Conservation (phyloP, 345 rosid species). For the Gossypium longicalyx region DNA sequence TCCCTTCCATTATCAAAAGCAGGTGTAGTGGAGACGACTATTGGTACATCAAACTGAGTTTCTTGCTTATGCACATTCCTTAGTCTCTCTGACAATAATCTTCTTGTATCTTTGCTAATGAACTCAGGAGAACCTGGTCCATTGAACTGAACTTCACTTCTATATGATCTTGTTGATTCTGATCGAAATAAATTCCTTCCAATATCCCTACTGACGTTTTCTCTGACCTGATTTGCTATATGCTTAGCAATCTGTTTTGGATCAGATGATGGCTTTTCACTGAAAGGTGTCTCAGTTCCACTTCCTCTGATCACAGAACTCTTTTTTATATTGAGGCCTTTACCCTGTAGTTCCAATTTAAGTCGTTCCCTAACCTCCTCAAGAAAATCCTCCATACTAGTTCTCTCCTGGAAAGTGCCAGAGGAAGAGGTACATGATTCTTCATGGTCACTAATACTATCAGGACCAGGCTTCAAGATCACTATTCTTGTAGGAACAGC, state of each 20-base stretch:
- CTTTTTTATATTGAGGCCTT: constrained; percentile 33
- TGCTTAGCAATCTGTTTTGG: constrained; percentile 43
- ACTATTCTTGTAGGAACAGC: constrained; percentile 61
- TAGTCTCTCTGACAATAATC: constrained; percentile 54
- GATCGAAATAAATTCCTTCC: constrained; percentile 47
- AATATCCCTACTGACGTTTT: constrained; percentile 35
- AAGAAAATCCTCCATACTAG: constrained; percentile 80
- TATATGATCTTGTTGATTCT: constrained; percentile 60
- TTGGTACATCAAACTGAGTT: constrained; percentile 28
- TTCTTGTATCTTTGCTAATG: constrained; percentile 57
- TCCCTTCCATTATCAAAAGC: constrained; percentile 31
- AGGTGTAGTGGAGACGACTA: constrained; percentile 31
- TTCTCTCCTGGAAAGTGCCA: constrained; percentile 49
- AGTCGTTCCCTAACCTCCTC: constrained; percentile 83
- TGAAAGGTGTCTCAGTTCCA: constrained; percentile 70
- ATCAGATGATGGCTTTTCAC: constrained; percentile 54
- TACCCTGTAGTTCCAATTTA: constrained; percentile 70
- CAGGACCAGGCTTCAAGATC: constrained; percentile 79
- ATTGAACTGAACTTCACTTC: constrained; percentile 52
- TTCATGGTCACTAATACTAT: constrained; percentile 50
- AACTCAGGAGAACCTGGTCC: constrained; percentile 57
- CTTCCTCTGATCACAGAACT: constrained; percentile 60
- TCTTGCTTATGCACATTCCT: constrained; percentile 58
- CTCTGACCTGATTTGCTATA: constrained; percentile 47
- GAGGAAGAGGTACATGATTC: constrained; percentile 62